phyloP scores from a whole-genome alignment of 176 grass and related monocot species.

The Avena eriantha region DNA sequence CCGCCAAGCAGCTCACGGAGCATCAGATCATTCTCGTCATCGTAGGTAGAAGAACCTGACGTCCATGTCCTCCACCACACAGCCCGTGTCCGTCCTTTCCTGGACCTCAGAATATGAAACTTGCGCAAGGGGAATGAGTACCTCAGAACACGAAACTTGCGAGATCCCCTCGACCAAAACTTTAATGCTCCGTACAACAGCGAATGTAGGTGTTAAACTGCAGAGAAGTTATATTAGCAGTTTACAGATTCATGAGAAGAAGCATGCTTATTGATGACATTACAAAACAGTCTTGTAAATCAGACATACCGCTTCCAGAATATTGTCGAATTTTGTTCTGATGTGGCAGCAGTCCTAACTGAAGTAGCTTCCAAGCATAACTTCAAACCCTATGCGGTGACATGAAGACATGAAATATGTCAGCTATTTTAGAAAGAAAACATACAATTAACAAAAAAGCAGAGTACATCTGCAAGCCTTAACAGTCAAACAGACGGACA shows the following conservation, averaged over 20 bases:
- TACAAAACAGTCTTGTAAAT: not conserved
- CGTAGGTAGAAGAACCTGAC: too few species aligned
- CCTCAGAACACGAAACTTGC: too few species aligned
- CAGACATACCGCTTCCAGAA: slow-evolving; percentile 52
- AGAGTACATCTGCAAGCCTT: not conserved
- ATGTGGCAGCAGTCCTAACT: slow-evolving; percentile 20
- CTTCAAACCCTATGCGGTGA: not conserved
- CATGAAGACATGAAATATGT: too few species aligned
- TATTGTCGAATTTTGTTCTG: slow-evolving; percentile 52
- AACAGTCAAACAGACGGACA: not conserved
- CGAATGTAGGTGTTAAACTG: slow-evolving; percentile 37
- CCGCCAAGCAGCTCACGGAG: too few species aligned
- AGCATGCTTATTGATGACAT: not conserved
- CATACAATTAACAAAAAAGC: not conserved
- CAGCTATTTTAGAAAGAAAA: not conserved
- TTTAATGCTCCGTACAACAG: too few species aligned
- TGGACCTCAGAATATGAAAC: too few species aligned
- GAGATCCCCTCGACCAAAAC: too few species aligned
- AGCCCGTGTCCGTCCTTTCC: too few species aligned
- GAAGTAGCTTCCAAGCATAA: slow-evolving; percentile 46
- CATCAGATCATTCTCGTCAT: too few species aligned
- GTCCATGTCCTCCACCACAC: too few species aligned
- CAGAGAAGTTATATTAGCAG: slow-evolving; percentile 14
- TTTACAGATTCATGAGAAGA: not conserved
- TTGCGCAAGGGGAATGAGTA: too few species aligned